A percentile compares a stretch with the other conserved stretches of the same genome.
Evolutionary conservation across 1,284 basidiomycete species (phyloP).

Genomic region (Pseudozyma thailandica): DNA sequence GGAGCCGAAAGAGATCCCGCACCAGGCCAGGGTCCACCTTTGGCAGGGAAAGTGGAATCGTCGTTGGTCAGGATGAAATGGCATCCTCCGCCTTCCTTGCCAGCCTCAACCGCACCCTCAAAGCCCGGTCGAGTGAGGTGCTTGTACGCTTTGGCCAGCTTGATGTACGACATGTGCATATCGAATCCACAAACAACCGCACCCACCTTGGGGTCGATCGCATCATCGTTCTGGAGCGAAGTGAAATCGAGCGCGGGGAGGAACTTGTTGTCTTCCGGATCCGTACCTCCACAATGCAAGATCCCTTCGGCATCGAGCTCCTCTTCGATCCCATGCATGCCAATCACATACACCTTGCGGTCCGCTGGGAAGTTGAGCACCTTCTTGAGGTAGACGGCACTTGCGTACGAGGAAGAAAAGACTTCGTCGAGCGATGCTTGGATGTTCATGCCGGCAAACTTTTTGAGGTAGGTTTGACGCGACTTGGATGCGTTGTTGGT

Average conservation of each 20-base stretch:
- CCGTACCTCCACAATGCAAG: conserved; percentile 83
- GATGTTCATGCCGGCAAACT: conserved; percentile 89
- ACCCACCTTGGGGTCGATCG: conserved; percentile 80
- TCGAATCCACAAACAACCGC: conserved; percentile 86
- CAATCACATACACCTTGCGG: conserved; percentile 96
- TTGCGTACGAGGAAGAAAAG: conserved; percentile 92
- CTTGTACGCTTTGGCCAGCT: conserved; percentile 90
- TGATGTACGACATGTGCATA: conserved; percentile 76
- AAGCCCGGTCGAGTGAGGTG: conserved; percentile 74
- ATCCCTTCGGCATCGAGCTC: conserved; percentile 88
- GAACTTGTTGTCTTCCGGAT: conserved; percentile 82
- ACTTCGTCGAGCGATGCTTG: conserved; percentile 85
- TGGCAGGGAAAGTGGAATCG: conserved; percentile 87
- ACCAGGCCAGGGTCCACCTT: conserved; percentile 80
- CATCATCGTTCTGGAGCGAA: conserved; percentile 71
- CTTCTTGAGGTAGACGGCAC: conserved; percentile 90
- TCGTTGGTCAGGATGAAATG: conserved; percentile 92
- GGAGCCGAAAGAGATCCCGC: conserved; percentile 86
- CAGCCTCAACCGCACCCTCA: conserved; percentile 43
- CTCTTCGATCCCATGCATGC: conserved; percentile 90
- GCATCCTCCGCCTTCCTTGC: conserved; percentile 78
- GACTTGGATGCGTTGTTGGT: conserved; percentile 99
- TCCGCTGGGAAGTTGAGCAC: conserved; percentile 87
- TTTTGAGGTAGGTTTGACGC: conserved; percentile 83
- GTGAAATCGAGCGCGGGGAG: conserved; percentile 78